A percentile compares a stretch with the other conserved stretches of the same genome.
Conservation (phyloP, 169 alveolate genomes). For the Plasmodium vivax region DNA sequence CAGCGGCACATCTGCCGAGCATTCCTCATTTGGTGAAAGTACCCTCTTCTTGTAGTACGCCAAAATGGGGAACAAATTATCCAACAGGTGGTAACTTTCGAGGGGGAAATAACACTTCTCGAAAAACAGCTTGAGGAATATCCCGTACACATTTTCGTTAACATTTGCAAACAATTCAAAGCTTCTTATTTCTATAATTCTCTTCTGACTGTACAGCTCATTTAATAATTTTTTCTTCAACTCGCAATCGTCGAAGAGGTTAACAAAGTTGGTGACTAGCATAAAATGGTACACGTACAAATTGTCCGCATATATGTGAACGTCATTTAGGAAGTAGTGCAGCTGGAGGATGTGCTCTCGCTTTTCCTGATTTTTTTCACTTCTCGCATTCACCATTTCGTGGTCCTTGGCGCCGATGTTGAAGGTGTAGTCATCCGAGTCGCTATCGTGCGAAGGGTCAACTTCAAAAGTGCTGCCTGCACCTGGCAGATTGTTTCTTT, state of each 20-base stretch:
- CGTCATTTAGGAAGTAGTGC: constrained; percentile 44
- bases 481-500: background rate
- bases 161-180: constrained; percentile 32
- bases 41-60: constrained; percentile 27
- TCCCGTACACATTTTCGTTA: constrained; percentile 30
- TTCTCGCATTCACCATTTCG: background rate
- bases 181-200: constrained; percentile 24
- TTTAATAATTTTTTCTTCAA: constrained; percentile 35
- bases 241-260: constrained; percentile 53
- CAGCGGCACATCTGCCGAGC: background rate
- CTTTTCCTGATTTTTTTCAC: background rate
- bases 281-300: constrained; percentile 12
- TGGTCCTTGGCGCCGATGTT: constrained; percentile 32
- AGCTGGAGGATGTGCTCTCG: background rate
- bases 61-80: constrained; percentile 16
- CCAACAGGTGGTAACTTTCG: constrained; percentile 44
- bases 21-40: background rate
- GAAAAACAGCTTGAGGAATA: constrained; percentile 20
- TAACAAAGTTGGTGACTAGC: constrained; percentile 33
- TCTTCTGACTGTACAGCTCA: constrained; percentile 20
- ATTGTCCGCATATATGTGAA: constrained; percentile 1
- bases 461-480: background rate
- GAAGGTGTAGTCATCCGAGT: constrained; percentile 50
- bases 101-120: constrained; percentile 57
- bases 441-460: background rate